Evolutionary conservation across 2,329 filamentous ascomycete species (phyloP).

Genomic region (Botrytis hyacinthi): DNA sequence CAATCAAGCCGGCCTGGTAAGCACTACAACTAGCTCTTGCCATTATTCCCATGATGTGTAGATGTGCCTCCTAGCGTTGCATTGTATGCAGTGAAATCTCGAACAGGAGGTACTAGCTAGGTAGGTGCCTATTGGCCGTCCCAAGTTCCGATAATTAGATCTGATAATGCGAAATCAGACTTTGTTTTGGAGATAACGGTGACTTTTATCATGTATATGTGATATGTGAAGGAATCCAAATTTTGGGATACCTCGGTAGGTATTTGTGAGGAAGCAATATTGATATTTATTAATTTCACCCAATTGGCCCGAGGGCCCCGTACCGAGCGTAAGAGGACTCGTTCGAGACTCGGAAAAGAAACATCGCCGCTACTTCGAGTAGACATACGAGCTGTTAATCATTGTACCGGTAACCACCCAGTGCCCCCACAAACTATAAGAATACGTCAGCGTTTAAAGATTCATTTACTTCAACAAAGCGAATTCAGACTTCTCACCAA

Average conservation of each 20-base stretch:
- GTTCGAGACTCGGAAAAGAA: conserved; percentile 8
- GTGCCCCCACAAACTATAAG: not conserved
- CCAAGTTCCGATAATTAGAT: not conserved
- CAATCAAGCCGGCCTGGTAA: not conserved
- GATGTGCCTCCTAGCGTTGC: not conserved
- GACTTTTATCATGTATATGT: not conserved
- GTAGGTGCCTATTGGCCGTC: not conserved
- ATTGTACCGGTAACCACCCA: not conserved
- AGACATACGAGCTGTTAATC: not conserved
- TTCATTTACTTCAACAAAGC: not conserved
- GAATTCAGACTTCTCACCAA: not conserved
- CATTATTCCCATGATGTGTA: not conserved
- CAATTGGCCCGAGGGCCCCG: not conserved
- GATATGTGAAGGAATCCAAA: not conserved
- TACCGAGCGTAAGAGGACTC: not conserved
- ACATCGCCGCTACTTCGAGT: not conserved
- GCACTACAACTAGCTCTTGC: not conserved
- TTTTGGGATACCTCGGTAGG: not conserved
- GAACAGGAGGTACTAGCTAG: not conserved
- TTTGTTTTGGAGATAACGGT: not conserved
- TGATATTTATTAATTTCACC: not conserved
- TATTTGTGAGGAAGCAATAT: not conserved
- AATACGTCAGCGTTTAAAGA: conserved; percentile 12
- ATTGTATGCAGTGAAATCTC: not conserved
- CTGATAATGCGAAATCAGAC: not conserved